A percentile compares a stretch with the other conserved stretches of the same genome.
Conservation (phyloP, 768 basidiomycete species). For the Zangia roseola region DNA sequence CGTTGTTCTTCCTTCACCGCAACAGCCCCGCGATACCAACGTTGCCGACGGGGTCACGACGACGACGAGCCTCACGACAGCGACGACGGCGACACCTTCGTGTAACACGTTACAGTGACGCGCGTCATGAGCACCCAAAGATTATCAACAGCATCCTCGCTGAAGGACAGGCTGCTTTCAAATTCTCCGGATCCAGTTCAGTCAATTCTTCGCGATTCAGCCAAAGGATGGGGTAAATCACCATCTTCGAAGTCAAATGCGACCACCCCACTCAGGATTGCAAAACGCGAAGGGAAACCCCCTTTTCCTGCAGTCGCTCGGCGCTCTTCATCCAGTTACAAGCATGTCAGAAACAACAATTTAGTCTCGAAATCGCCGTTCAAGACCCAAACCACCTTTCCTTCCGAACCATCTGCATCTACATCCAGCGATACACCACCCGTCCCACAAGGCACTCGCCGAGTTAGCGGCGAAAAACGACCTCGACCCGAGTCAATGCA, state of each 20-base stretch:
- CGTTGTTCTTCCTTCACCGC: slow-evolving; percentile 13
- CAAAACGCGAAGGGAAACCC: slow-evolving; percentile 58
- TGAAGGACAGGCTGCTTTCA: slow-evolving; percentile 59
- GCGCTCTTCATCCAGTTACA: slow-evolving; percentile 75
- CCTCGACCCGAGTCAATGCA: slow-evolving; percentile 71
- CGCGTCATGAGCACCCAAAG: slow-evolving; percentile 29
- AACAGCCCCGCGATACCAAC: slow-evolving; percentile 9
- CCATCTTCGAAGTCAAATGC: slow-evolving; percentile 31
- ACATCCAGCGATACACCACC: slow-evolving; percentile 8
- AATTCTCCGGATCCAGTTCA: slow-evolving; percentile 66
- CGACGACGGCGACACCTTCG: slow-evolving; percentile 17
- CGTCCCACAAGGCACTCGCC: slow-evolving; percentile 30
- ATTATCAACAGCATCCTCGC: slow-evolving; percentile 40
- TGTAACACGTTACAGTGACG: neutral
- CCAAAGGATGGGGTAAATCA: slow-evolving; percentile 59
- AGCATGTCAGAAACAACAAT: slow-evolving; percentile 71
- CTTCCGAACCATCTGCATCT: slow-evolving; percentile 31
- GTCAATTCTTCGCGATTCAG: slow-evolving; percentile 61
- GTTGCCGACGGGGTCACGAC: slow-evolving; percentile 14
- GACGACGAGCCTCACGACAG: slow-evolving; percentile 19
- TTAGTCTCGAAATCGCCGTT: slow-evolving; percentile 88
- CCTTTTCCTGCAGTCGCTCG: slow-evolving; percentile 58
- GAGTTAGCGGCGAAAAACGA: slow-evolving; percentile 77
- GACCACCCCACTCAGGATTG: slow-evolving; percentile 70
- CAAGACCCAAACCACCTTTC: slow-evolving; percentile 61